A percentile compares a stretch with the other conserved stretches of the same genome.
These are phyloP conservation scores for Ormosia semicastrata DNA, from an alignment of 306 rosid species.

Conservation along the genomic window DNA sequence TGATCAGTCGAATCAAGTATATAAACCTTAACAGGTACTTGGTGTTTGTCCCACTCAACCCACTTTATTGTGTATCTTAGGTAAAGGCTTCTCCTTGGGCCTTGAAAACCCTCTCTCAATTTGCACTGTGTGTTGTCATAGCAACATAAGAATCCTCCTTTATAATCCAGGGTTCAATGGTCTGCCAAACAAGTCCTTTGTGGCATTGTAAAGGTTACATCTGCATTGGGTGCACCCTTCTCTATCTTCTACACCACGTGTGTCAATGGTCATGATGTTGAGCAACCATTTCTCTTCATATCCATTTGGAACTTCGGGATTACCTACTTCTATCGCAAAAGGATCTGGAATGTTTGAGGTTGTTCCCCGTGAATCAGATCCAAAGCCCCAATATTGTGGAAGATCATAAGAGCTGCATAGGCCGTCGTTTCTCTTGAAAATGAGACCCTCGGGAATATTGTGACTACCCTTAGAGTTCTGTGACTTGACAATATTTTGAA, in stretches of 20 bases:
- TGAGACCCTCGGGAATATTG: background rate
- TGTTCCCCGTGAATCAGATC: background rate
- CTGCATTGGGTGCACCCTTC: background rate
- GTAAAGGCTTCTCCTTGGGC: background rate
- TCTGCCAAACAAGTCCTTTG: background rate
- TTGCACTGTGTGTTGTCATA: background rate
- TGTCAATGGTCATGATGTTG: background rate
- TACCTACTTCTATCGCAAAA: background rate
- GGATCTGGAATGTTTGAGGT: background rate
- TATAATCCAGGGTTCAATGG: background rate
- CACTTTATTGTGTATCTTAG: constrained; percentile 4
- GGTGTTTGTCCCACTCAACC: constrained; percentile 4
- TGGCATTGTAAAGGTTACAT: background rate
- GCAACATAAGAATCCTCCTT: constrained; percentile 31
- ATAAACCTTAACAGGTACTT: background rate
- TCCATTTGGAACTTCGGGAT: constrained; percentile 19
- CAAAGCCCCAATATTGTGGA: background rate
- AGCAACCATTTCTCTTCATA: background rate
- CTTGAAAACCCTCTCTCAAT: background rate
- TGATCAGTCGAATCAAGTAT: constrained; percentile 6
- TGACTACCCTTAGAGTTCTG: too few species aligned
- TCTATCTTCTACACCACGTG: background rate
- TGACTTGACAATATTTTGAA: background rate
- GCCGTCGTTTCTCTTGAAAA: background rate
- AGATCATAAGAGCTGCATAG: background rate